These are phyloP conservation scores for Diplosphaera chodatii DNA, from an alignment of 139 green algal genomes.

Conservation along the genomic window DNA sequence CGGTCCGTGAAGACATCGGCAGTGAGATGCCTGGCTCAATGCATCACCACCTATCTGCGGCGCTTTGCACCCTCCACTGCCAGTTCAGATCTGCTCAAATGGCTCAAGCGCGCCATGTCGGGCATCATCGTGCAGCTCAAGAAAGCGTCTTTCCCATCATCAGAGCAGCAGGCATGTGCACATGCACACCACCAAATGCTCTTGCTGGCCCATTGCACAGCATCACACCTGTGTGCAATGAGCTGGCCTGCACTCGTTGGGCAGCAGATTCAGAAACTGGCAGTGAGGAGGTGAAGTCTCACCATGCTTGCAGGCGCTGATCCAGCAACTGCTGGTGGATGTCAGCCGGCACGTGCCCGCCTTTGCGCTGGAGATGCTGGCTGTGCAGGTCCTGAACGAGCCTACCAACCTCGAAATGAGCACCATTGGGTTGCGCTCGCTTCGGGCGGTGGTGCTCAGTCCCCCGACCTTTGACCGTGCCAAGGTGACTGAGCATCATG, in stretches of 20 bases:
- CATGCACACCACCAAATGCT: too few relatives aligned
- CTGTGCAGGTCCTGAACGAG: constrained; percentile 69
- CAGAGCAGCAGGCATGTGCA: neutral
- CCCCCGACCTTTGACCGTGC: neutral
- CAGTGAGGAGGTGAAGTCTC: too few relatives aligned
- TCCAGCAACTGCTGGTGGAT: constrained; percentile 44
- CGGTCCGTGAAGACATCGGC: constrained; percentile 15
- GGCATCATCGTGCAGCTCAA: neutral
- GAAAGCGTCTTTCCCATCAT: neutral
- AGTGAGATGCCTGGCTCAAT: constrained; percentile 34
- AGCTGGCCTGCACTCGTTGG: too few relatives aligned
- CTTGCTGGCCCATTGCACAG: too few relatives aligned
- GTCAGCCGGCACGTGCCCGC: constrained; percentile 50
- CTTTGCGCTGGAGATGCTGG: constrained; percentile 53
- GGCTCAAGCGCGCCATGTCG: neutral
- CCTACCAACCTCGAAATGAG: constrained; percentile 38
- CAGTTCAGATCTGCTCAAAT: neutral
- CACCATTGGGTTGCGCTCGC: constrained; percentile 45
- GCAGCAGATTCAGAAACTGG: too few relatives aligned
- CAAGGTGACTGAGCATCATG: constrained; percentile 1
- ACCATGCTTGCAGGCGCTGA: too few relatives aligned
- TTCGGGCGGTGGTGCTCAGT: constrained; percentile 45
- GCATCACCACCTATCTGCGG: constrained; percentile 31
- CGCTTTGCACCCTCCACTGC: constrained; percentile 17
- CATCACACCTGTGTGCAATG: too few relatives aligned